Percentiles rank a stretch among this genome's conserved stretches.
Conservation (phyloP, 768 basidiomycete species). For the Hygrophorus russula region DNA sequence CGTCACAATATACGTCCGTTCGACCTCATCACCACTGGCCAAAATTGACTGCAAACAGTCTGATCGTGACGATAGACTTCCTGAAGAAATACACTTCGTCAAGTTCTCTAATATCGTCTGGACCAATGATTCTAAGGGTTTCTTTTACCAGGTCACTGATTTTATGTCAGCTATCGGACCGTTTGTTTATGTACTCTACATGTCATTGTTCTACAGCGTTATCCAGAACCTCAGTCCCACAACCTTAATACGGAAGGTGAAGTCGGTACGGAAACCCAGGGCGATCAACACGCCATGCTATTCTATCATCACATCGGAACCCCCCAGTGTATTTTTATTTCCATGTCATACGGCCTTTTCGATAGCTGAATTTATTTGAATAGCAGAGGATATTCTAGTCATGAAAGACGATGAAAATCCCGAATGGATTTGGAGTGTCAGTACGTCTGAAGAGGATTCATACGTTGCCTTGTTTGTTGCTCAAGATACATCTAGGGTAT, state of each 20-base stretch:
- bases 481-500: constrained; percentile 55
- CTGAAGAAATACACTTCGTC: constrained; percentile 62
- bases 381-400: constrained; percentile 62
- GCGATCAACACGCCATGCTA: constrained; percentile 60
- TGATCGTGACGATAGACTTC: constrained; percentile 41
- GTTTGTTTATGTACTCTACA: background rate
- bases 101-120: constrained; percentile 68
- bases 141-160: constrained; percentile 62
- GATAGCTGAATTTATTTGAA: background rate
- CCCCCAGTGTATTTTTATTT: constrained; percentile 39
- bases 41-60: constrained; percentile 20
- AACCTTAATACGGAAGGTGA: constrained; percentile 32
- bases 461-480: constrained; percentile 45
- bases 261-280: constrained; percentile 45
- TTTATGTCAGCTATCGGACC: background rate
- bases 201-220: constrained; percentile 31
- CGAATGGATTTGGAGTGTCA: constrained; percentile 50
- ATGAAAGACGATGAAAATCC: constrained; percentile 53
- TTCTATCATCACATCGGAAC: constrained; percentile 72
- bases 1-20: constrained; percentile 55
- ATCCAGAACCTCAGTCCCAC: constrained; percentile 33
- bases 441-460: constrained; percentile 53
- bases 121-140: constrained; percentile 72
- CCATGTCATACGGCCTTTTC: background rate
- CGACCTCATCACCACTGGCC: constrained; percentile 47